Evolutionary conservation across 2,329 filamentous ascomycete species (phyloP).

Genomic region (Diaporthe humulicola): DNA sequence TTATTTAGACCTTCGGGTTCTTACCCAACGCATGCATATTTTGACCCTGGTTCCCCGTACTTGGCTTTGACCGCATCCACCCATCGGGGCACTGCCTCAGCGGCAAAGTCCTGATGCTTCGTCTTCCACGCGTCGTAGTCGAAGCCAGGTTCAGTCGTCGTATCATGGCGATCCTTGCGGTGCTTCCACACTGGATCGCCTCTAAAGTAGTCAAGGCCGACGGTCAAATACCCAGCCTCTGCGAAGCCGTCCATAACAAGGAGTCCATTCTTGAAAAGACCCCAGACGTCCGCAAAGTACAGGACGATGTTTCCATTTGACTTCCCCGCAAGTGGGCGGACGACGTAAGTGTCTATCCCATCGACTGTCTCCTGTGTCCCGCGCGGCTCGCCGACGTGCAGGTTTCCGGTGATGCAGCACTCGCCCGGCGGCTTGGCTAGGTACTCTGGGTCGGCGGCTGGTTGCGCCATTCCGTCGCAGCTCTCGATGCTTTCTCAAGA

Average conservation of each 20-base stretch:
- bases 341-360: constrained; percentile 55
- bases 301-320: constrained; percentile 57
- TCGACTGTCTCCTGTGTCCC: constrained; percentile 50
- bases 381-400: constrained; percentile 54
- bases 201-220: constrained; percentile 60
- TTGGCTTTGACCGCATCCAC: constrained; percentile 51
- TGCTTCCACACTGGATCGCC: constrained; percentile 60
- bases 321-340: constrained; percentile 42
- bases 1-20: not conserved
- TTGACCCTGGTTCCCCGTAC: constrained; percentile 51
- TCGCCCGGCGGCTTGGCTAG: constrained; percentile 51
- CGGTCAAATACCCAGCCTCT: constrained; percentile 56
- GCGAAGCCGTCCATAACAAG: constrained; percentile 61
- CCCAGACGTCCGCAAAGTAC: constrained; percentile 61
- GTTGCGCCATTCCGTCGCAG: not conserved
- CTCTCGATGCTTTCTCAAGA: not conserved
- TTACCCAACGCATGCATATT: constrained; percentile 55
- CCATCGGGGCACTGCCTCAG: constrained; percentile 58
- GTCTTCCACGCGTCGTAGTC: constrained; percentile 62
- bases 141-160: constrained; percentile 52
- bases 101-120: constrained; percentile 58
- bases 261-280: constrained; percentile 56
- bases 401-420: constrained; percentile 54
- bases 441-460: constrained; percentile 25
- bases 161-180: constrained; percentile 48